phyloP scores from a whole-genome alignment of 2,329 filamentous ascomycete species.

The Aureobasidium pullulans region DNA sequence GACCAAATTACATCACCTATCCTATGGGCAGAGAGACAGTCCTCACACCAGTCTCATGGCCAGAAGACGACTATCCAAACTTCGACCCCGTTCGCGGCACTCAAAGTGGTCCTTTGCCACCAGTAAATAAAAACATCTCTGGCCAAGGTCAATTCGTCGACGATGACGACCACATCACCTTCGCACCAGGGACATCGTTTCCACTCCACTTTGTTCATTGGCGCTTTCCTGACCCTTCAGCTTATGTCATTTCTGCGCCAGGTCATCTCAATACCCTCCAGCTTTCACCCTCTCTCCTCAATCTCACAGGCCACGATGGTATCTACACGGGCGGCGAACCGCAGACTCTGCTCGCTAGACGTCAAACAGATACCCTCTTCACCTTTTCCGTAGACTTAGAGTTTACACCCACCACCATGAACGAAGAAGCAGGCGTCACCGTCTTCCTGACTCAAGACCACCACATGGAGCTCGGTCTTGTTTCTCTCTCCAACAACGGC shows the following conservation, averaged over 20 bases:
- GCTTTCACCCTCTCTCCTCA: constrained; percentile 43
- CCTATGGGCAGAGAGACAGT: constrained; percentile 51
- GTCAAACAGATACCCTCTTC: constrained; percentile 51
- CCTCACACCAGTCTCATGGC: constrained; percentile 43
- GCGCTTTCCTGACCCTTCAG: constrained; percentile 41
- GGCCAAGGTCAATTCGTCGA: constrained; percentile 37
- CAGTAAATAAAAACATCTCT: constrained; percentile 26
- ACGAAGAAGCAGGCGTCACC: constrained; percentile 47
- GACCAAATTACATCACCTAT: constrained; percentile 35
- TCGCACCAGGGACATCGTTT: constrained; percentile 36
- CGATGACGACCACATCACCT: constrained; percentile 40
- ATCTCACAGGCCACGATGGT: constrained; percentile 40
- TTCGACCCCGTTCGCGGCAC: constrained; percentile 36
- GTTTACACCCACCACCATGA: constrained; percentile 32
- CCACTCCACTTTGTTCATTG: constrained; percentile 52
- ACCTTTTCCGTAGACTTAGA: constrained; percentile 42
- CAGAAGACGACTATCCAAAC: constrained; percentile 31
- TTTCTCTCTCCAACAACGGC: not conserved
- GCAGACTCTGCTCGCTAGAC: constrained; percentile 45
- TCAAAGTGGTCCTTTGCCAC: constrained; percentile 39
- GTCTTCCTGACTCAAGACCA: constrained; percentile 49
- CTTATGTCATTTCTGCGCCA: constrained; percentile 41
- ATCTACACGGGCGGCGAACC: not conserved
- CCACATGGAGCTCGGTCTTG: constrained; percentile 42
- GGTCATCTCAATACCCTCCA: constrained; percentile 39